phyloP scores from a whole-genome alignment of 305 asterid species.

The Fraxinus sp. region DNA sequence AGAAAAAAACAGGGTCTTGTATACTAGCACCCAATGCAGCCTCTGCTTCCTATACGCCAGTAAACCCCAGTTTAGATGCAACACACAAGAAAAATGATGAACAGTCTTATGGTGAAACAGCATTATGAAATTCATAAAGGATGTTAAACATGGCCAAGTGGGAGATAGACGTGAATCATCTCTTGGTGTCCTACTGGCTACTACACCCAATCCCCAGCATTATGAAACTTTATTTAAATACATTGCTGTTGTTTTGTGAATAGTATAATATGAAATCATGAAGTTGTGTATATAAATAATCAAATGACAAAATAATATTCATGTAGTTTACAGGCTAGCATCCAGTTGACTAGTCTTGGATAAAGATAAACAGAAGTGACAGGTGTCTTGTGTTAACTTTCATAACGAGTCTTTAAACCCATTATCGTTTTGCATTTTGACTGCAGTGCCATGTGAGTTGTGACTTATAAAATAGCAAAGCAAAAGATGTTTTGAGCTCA shows the following conservation, averaged over 20 bases:
- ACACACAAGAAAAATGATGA: not conserved
- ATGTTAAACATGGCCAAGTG: not conserved
- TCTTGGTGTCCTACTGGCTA: not conserved
- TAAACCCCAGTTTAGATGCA: conserved; percentile 19
- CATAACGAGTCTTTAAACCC: not conserved
- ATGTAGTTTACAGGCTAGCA: not conserved
- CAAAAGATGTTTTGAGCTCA: not conserved
- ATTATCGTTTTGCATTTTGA: not conserved
- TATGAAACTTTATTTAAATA: not conserved
- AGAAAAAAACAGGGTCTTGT: conserved; percentile 53
- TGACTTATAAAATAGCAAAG: not conserved
- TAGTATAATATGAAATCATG: not conserved
- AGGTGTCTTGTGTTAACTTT: not conserved
- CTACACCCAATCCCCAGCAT: not conserved
- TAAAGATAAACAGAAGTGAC: not conserved
- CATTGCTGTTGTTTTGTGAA: not conserved
- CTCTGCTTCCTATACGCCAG: conserved; percentile 64
- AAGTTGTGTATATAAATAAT: not conserved
- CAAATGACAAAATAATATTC: not conserved
- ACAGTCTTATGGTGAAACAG: not conserved
- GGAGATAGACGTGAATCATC: not conserved
- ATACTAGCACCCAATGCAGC: conserved; percentile 60
- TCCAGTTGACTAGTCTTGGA: not conserved
- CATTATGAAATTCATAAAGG: not conserved
- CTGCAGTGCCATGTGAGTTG: not conserved